phyloP scores from a whole-genome alignment of 768 basidiomycete genomes.

The Rhodocollybia butyracea region DNA sequence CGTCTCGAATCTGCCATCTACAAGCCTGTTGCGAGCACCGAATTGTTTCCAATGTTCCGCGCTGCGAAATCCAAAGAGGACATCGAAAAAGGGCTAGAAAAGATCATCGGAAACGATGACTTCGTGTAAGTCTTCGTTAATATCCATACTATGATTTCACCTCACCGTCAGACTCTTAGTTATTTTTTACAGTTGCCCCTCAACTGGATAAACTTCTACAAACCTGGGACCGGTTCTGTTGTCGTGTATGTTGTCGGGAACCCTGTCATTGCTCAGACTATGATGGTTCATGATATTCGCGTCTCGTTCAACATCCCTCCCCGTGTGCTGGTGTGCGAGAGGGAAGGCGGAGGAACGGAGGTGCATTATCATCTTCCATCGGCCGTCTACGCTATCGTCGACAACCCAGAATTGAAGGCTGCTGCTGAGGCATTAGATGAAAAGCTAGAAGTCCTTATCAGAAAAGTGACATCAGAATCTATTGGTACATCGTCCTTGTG shows the following conservation, averaged over 20 bases:
- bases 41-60: slow-evolving; percentile 19
- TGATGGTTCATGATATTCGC: slow-evolving; percentile 38
- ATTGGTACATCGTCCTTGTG: not conserved
- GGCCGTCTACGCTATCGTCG: slow-evolving; percentile 34
- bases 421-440: slow-evolving; percentile 35
- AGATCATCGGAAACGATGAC: slow-evolving; percentile 29
- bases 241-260: slow-evolving; percentile 48
- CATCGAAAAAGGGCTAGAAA: slow-evolving; percentile 29
- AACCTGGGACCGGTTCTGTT: slow-evolving; percentile 24
- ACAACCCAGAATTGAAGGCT: slow-evolving; percentile 27
- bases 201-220: slow-evolving; percentile 33
- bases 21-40: slow-evolving; percentile 29
- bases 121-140: slow-evolving; percentile 39
- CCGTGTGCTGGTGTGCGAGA: slow-evolving; percentile 40
- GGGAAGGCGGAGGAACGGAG: slow-evolving; percentile 32
- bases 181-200: slow-evolving; percentile 39
- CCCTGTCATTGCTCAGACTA: slow-evolving; percentile 44
- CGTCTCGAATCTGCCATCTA: slow-evolving; percentile 42
- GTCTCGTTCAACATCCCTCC: slow-evolving; percentile 44
- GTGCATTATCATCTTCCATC: slow-evolving; percentile 48
- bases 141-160: not conserved
- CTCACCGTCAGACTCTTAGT: slow-evolving; percentile 20
- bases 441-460: slow-evolving; percentile 41
- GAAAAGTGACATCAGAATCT: slow-evolving; percentile 24
- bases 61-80: slow-evolving; percentile 31